Conservation (phyloP, 257 asterid genomes). For the Knoxia roxburghii region DNA sequence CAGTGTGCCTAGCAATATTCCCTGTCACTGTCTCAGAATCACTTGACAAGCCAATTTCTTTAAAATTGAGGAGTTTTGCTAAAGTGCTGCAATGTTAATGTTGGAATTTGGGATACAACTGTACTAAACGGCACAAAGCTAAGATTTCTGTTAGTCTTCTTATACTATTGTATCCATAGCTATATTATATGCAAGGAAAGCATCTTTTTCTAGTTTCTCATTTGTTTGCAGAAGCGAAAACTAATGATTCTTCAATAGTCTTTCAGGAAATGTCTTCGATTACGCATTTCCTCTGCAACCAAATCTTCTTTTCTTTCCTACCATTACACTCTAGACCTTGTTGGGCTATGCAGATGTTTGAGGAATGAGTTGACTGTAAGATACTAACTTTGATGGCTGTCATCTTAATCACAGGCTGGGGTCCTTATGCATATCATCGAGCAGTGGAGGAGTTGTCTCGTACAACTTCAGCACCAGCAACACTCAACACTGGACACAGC, state of each 20-base stretch:
- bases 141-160: too few relatives aligned
- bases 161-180: too few relatives aligned
- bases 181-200: too few relatives aligned
- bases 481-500: constrained; percentile 10
- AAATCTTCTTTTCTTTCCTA: background rate
- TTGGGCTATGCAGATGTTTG: background rate
- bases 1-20: background rate
- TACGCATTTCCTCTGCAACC: background rate
- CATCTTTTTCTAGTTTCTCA: background rate
- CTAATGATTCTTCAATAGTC: background rate
- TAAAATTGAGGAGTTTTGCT: too few relatives aligned
- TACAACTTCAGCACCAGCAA: constrained; percentile 17
- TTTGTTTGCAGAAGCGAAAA: background rate
- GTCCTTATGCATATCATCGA: constrained; percentile 65
- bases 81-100: too few relatives aligned
- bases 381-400: background rate
- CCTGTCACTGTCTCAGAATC: background rate
- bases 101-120: too few relatives aligned
- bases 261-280: background rate
- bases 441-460: constrained; percentile 59
- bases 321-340: background rate
- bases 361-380: background rate
- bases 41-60: background rate
- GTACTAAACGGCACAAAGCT: too few relatives aligned
- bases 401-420: constrained; percentile 47